Evolutionary conservation across 371 early-diverging fungal genomes (phyloP), one percentile per base, ranked within the genome.

Genomic region (Rhizopus microsporus): DNA sequence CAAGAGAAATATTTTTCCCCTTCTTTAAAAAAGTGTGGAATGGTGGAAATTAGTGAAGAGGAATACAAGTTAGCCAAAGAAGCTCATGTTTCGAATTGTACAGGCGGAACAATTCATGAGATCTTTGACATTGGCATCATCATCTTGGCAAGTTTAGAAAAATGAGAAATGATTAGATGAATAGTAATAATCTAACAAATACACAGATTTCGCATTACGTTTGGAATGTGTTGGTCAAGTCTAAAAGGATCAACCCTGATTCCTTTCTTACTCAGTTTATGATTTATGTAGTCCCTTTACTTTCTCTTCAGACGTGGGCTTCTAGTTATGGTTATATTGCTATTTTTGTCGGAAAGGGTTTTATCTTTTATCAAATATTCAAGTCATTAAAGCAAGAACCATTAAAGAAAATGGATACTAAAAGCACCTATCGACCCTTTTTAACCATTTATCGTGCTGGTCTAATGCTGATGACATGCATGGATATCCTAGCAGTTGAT

Each of bases 401-500:
- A 62, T 43, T 7, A 15, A 57, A 29, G 12, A 50, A 23, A 43
- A 33, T 32, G 53, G 29, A 16, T 49, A 34, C 39, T 29, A 30
- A 62, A 35, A 44, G 56, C 15, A 42, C 54, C 13, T 59, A 60
- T 16, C 65, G 81, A 57, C 57, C 75, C 31, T 81, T 77, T 64
- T 63, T 93, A 63, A 89, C 86, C 29, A 84, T 84, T 0, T 92
- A 90, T 69, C 86, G 93, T 7, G 86, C 88, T 7, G 85, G 82
- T 29, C 77, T 92, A 79, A 88, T 89, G 94, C 67, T 89, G 65
- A 48, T 87, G 48, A 93, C 88, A 37, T 96, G 88, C 69, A 85
- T 83, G 35, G 83, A 80, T 9, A 98, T 98, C 53, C 79, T 98
- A 12, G 98, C 97, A 0, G 97, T 98, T 3, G 98, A 98, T 73